Percentiles rank a stretch among this genome's conserved stretches.
phyloP scores from a whole-genome alignment of 1,284 basidiomycete species.

The Apiotrichum siamense region DNA sequence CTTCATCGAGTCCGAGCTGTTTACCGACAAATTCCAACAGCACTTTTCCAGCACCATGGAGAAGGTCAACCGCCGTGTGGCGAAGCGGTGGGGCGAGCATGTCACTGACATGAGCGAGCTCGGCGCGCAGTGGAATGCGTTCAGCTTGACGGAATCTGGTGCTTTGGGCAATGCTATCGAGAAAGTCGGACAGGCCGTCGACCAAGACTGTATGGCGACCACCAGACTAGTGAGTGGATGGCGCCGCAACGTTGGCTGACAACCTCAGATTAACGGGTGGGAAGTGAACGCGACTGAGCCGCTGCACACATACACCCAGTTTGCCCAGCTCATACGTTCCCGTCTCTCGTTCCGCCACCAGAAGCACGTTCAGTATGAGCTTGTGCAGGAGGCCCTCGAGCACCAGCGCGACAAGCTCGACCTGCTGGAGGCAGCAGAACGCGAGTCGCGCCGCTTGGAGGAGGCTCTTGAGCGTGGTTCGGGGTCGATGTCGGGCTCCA shows the following conservation, averaged over 20 bases:
- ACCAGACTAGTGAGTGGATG: constrained; percentile 63
- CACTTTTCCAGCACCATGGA: constrained; percentile 91
- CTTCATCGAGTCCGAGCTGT: constrained; percentile 91
- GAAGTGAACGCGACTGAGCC: constrained; percentile 94
- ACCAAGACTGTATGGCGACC: constrained; percentile 88
- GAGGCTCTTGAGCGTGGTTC: constrained; percentile 61
- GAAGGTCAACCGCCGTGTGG: constrained; percentile 82
- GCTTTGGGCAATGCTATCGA: constrained; percentile 42
- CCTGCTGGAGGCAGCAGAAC: constrained; percentile 86
- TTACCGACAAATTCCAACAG: constrained; percentile 91
- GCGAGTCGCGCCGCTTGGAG: constrained; percentile 81
- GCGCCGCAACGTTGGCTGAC: constrained; percentile 3
- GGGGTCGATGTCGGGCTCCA: constrained; percentile 10
- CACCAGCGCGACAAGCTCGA: constrained; percentile 79
- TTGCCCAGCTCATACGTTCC: constrained; percentile 88
- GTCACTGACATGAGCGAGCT: constrained; percentile 90
- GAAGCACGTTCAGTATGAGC: constrained; percentile 96
- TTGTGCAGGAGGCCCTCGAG: constrained; percentile 87
- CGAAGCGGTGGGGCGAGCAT: constrained; percentile 91
- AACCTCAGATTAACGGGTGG: constrained; percentile 77
- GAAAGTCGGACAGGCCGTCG: constrained; percentile 78
- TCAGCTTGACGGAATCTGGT: constrained; percentile 64
- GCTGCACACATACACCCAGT: constrained; percentile 91
- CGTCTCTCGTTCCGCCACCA: constrained; percentile 91
- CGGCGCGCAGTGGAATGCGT: constrained; percentile 91